Conservation (phyloP, 2,329 filamentous ascomycete species). For the Capronia americana region DNA sequence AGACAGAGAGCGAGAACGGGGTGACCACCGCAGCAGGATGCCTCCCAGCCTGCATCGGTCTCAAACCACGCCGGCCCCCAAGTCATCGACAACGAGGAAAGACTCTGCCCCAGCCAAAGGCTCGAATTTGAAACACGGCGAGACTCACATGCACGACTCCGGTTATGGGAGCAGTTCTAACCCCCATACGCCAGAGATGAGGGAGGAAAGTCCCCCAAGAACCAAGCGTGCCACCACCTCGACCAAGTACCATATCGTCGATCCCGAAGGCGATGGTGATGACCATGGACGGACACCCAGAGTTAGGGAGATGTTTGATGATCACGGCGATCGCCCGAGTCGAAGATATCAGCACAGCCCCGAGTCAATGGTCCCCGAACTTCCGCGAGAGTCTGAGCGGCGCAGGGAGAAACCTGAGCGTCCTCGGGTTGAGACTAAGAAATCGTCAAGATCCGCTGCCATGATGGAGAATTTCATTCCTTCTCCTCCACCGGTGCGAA, state of each 20-base stretch:
- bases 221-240: constrained; percentile 26
- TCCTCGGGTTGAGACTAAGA: constrained; percentile 31
- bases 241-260: constrained; percentile 37
- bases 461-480: constrained; percentile 29
- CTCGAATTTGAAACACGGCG: constrained; percentile 46
- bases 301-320: constrained; percentile 26
- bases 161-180: constrained; percentile 51
- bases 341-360: constrained; percentile 32
- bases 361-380: constrained; percentile 27
- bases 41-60: constrained; percentile 43
- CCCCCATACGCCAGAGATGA: constrained; percentile 52
- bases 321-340: constrained; percentile 23
- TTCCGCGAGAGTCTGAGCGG: constrained; percentile 29
- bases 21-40: constrained; percentile 39
- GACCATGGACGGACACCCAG: constrained; percentile 27
- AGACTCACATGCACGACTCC: constrained; percentile 49
- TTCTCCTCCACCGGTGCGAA: constrained; percentile 20
- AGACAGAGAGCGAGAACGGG: constrained; percentile 26
- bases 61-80: constrained; percentile 42
- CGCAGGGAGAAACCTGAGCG: constrained; percentile 33
- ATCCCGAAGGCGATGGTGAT: constrained; percentile 30
- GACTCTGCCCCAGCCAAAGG: constrained; percentile 43
- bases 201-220: constrained; percentile 42
- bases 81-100: constrained; percentile 41
- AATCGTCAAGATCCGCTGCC: constrained; percentile 29